Base-by-base conservation (phyloP, 2,329 filamentous ascomycete genomes). In the Alternaria arborescens region DNA sequence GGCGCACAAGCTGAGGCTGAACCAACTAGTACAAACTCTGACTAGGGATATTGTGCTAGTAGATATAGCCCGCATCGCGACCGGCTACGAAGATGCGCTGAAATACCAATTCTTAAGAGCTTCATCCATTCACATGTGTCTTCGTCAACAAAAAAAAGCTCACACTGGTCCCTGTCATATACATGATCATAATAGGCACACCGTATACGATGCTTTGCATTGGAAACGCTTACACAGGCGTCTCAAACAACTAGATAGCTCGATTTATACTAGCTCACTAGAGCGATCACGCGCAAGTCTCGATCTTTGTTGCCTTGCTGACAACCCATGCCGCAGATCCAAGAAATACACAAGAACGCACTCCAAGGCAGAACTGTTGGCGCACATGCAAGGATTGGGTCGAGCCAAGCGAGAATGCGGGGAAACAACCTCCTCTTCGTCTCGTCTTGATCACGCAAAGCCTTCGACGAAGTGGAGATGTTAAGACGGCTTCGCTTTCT, bases 361-460 rank as follows among this genome's bases (percentile, higher is more conserved):
- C 46, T 40, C 20, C 8, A 52, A 40, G 48, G 34, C 22, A 41
- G 18, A 52, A 52, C 16, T 24, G 36, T 38, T 28, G 50, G 36
- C 22, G 24, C 34, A 52, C 34, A 41, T 28, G 26, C 34, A 52
- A 41, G 36, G 43, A 30, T n/a, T 36, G 22, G 32, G 11, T 26
- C 16, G 22, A 36, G 52, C 28, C 52, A 54, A 54, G 52, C 52
- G 52, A 54, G 30, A 54, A 54, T 54, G 52, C 41, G 52, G 52
- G 52, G 52, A 47, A 54, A 43, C 38, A 53, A 32, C 26, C 24
- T 53, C 7, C 24, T 16, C 51, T 28, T 32, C 38, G 51, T 53
- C 20, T 38, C 14, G 28, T 55, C 34, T 16, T 43, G 47, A 50
- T 50, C 30, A 38, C 46, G 32, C 46, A 50, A 50, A 50, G 46